A percentile compares a stretch with the other conserved stretches of the same genome.
These are phyloP conservation scores for Leccinum sublutescens DNA, from an alignment of 768 basidiomycete genomes.

Conservation along the genomic window DNA sequence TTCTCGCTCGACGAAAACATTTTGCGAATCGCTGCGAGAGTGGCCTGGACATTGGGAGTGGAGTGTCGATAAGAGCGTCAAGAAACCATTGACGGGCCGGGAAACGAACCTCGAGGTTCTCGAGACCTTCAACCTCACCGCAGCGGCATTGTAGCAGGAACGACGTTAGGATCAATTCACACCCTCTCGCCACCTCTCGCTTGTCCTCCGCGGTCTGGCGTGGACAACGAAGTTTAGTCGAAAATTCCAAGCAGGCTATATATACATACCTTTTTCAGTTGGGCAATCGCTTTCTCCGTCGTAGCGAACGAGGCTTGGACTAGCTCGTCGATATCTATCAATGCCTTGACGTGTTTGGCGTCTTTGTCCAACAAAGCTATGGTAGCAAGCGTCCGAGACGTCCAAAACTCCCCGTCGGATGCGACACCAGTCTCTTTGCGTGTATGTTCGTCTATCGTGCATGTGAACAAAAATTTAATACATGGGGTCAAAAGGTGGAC, in stretches of 20 bases:
- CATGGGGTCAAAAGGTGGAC: not conserved
- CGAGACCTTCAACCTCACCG: conserved; percentile 55
- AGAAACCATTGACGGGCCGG: not conserved
- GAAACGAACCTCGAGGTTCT: conserved; percentile 57
- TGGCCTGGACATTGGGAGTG: conserved; percentile 42
- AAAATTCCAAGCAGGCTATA: not conserved
- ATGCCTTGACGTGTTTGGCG: conserved; percentile 58
- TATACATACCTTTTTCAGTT: conserved; percentile 44
- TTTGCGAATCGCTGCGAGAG: conserved; percentile 55
- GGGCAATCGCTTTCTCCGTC: conserved; percentile 41
- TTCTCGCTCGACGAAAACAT: conserved; percentile 46
- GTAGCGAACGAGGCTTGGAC: conserved; percentile 45
- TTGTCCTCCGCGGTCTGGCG: conserved; percentile 15
- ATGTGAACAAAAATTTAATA: conserved; percentile 3
- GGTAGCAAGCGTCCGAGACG: conserved; percentile 58
- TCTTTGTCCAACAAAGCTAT: conserved; percentile 61
- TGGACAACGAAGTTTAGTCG: not conserved
- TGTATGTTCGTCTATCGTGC: conserved; percentile 41
- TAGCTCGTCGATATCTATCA: conserved; percentile 56
- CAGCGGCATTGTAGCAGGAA: conserved; percentile 74
- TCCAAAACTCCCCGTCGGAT: conserved; percentile 78
- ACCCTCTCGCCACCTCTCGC: conserved; percentile 51
- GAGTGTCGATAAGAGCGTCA: not conserved
- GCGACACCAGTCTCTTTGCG: conserved; percentile 59
- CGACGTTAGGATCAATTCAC: conserved; percentile 67